Conservation (phyloP, 2,329 filamentous ascomycete genomes). For the Westerdykella sp. region DNA sequence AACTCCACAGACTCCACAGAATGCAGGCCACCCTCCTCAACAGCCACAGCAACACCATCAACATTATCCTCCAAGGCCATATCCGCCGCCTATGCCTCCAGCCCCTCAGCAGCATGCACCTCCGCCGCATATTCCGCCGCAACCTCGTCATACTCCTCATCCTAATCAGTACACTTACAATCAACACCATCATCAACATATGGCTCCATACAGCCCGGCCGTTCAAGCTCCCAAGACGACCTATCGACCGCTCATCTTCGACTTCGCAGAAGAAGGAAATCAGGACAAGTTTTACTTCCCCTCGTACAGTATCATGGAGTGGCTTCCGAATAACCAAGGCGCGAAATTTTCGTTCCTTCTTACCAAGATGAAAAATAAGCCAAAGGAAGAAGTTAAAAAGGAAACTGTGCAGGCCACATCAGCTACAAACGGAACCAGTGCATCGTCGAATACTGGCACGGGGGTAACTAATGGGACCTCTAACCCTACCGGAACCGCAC, state of each 20-base stretch:
- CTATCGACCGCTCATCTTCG: constrained; percentile 38
- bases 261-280: constrained; percentile 34
- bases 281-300: constrained; percentile 76
- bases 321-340: constrained; percentile 53
- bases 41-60: constrained; percentile 1
- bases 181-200: constrained; percentile 24
- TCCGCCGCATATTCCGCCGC: constrained; percentile 3
- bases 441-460: constrained; percentile 3
- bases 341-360: constrained; percentile 72
- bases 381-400: constrained; percentile 45
- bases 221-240: constrained; percentile 39
- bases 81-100: constrained; percentile 8
- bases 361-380: constrained; percentile 55
- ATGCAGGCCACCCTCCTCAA: constrained; percentile 7
- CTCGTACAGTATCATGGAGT: constrained; percentile 70
- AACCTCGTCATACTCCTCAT: constrained; percentile 12
- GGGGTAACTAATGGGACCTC: constrained; percentile 4
- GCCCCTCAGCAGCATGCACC: background rate
- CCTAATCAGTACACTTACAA: constrained; percentile 16
- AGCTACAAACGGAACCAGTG: constrained; percentile 10
- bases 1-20: constrained; percentile 6
- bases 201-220: constrained; percentile 24
- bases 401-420: constrained; percentile 25
- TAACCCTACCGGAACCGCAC: constrained; percentile 1
- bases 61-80: constrained; percentile 10